phyloP scores from a whole-genome alignment of 2,329 filamentous ascomycete genomes.

The Pseudogymnoascus destructans region DNA sequence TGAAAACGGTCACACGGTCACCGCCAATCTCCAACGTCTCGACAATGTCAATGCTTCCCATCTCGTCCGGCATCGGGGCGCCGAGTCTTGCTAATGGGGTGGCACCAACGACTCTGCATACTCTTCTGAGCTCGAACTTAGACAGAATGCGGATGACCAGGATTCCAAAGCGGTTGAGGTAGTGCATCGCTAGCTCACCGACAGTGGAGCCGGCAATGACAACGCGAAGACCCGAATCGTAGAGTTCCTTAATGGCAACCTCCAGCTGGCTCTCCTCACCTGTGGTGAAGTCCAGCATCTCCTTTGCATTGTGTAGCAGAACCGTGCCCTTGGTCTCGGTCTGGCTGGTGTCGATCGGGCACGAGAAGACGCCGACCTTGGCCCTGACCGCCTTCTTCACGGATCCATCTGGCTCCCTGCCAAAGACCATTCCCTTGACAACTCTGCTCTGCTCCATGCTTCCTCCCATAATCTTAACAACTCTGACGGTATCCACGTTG shows the following conservation, averaged over 20 bases:
- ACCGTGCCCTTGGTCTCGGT: constrained; percentile 99
- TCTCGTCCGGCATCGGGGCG: constrained; percentile 99
- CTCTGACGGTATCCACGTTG: constrained; percentile 97
- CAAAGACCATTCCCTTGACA: constrained; percentile 96
- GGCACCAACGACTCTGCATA: constrained; percentile 92
- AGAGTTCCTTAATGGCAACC: constrained; percentile 80
- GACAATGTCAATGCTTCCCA: constrained; percentile 87
- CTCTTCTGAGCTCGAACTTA: constrained; percentile 90
- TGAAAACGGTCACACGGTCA: constrained; percentile 94
- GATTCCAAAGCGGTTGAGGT: constrained; percentile 94
- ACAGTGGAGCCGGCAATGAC: constrained; percentile 87
- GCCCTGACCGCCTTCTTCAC: constrained; percentile 86
- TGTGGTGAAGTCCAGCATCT: constrained; percentile 97
- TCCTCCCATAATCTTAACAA: constrained; percentile 99
- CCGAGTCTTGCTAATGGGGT: constrained; percentile 92
- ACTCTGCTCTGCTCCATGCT: constrained; percentile 88
- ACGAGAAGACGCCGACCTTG: constrained; percentile 95
- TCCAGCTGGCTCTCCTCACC: constrained; percentile 92
- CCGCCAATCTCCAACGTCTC: constrained; percentile 97
- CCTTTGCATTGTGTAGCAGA: constrained; percentile 88
- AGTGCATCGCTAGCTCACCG: constrained; percentile 91
- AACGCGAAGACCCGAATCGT: constrained; percentile 86
- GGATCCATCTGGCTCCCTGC: constrained; percentile 81
- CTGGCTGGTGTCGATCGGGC: constrained; percentile 86
- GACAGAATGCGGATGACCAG: constrained; percentile 93